Evolutionary conservation across 225 moss, liverwort and hornwort genomes (phyloP).

Genomic region (Rhytidiadelphus loreus): DNA sequence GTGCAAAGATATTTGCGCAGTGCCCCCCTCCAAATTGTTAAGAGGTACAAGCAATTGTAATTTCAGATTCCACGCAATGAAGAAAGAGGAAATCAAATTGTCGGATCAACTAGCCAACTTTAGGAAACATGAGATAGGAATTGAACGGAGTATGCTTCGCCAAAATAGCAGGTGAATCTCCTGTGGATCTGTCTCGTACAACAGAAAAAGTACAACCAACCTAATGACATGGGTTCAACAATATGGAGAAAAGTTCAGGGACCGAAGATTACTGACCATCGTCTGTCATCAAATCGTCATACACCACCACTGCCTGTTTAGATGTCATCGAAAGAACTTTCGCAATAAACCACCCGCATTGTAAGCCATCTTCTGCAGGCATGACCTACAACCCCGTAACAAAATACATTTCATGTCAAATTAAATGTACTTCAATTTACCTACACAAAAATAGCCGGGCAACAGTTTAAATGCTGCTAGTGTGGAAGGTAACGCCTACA

Average conservation of each 20-base stretch:
- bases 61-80: background rate
- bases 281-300: constrained; percentile 75
- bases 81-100: background rate
- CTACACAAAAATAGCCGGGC: background rate
- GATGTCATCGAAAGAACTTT: constrained; percentile 50
- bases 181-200: background rate
- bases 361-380: constrained; percentile 78
- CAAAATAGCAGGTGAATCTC: background rate
- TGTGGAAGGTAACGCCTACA: background rate
- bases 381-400: constrained; percentile 46
- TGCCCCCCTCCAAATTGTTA: background rate
- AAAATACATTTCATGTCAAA: background rate
- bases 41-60: background rate
- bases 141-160: background rate
- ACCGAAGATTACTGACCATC: constrained; percentile 43
- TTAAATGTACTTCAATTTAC: background rate
- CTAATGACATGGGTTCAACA: background rate
- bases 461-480: background rate
- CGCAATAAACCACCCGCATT: constrained; percentile 83
- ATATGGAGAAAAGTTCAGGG: background rate
- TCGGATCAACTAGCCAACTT: background rate
- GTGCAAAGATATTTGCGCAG: background rate
- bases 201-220: background rate
- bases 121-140: background rate
- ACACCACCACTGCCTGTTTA: constrained; percentile 57